Base-by-base conservation (phyloP, 1,284 basidiomycete genomes). In the Irpex sp. region DNA sequence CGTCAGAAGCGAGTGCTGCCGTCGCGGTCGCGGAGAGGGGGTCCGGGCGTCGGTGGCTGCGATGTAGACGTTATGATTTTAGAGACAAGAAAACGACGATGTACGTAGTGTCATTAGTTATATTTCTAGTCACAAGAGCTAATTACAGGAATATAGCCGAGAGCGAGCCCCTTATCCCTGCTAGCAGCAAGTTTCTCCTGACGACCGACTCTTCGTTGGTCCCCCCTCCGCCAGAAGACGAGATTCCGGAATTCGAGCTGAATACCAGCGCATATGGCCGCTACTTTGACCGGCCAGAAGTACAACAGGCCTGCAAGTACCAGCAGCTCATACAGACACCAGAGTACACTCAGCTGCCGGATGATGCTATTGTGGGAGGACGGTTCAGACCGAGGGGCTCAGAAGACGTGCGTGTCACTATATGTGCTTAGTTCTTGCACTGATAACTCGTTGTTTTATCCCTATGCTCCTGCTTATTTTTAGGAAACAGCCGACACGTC, bases 51-150 rank as follows among this genome's bases (percentile, higher is more conserved):
- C 56, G 89, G 90, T 61, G 85, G 73, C 64, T 86, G 85, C 71
- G 90, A 93, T 65, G 76, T 88, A 33, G 93, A 96, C 77, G 71
- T 86, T 63, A 88, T 93, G 85, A 90, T 96, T 71, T 74, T 94
- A 64, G 92, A 94, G 68, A 89, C 87, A 68, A 81, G 91, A 68
- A 85, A 85, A 73, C 83, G 90, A 69, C 85, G 82, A 79, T 81
- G 93, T 94, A 74, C 72, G 91, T 58, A 28, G 23, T 5, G 28
- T 28, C 39, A 28, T 10, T 60, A 12, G 37, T 61, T 19, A 6
- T 60, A 55, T n/a, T n/a, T n/a, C n/a, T n/a, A n/a, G n/a, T n/a
- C n/a, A n/a, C n/a, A n/a, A n/a, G n/a, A n/a, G 37, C 61, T 61
- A 16, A 52, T 23, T n/a, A 35, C 18, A 51, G 59, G 53, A 9